phyloP scores from a whole-genome alignment of 1,284 basidiomycete species.

The Ustilago lituana region DNA sequence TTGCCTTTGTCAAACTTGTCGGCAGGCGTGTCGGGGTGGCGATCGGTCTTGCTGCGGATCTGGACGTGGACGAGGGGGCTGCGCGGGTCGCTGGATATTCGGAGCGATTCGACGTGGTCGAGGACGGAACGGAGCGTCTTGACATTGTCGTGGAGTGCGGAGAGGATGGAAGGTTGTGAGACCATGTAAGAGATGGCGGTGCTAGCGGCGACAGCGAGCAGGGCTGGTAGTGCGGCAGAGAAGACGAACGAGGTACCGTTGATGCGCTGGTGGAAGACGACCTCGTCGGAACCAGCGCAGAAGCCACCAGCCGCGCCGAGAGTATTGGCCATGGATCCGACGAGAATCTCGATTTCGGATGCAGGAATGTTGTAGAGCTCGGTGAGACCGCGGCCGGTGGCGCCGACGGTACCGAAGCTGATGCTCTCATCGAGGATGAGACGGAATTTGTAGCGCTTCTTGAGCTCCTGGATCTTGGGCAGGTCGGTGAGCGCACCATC shows the following conservation, averaged over 20 bases:
- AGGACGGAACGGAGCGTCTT: conserved; percentile 79
- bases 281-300: conserved; percentile 86
- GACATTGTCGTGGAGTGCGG: conserved; percentile 82
- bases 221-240: conserved; percentile 91
- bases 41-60: conserved; percentile 69
- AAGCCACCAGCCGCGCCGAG: conserved; percentile 90
- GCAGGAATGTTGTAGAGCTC: conserved; percentile 88
- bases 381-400: conserved; percentile 91
- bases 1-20: conserved; percentile 52
- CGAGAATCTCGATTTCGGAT: conserved; percentile 71
- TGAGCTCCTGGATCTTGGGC: conserved; percentile 90
- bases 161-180: conserved; percentile 76
- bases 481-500: conserved; percentile 91
- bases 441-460: conserved; percentile 93
- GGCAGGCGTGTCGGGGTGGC: conserved; percentile 52
- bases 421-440: conserved; percentile 92
- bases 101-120: conserved; percentile 78
- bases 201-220: conserved; percentile 86
- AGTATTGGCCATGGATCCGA: conserved; percentile 85
- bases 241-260: conserved; percentile 96
- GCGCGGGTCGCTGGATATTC: conserved; percentile 83
- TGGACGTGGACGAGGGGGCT: conserved; percentile 89
- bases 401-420: conserved; percentile 90
- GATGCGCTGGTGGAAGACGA: conserved; percentile 92
- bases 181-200: conserved; percentile 81